Conservation (phyloP, 345 rosid species). For the Acer yangbiense region DNA sequence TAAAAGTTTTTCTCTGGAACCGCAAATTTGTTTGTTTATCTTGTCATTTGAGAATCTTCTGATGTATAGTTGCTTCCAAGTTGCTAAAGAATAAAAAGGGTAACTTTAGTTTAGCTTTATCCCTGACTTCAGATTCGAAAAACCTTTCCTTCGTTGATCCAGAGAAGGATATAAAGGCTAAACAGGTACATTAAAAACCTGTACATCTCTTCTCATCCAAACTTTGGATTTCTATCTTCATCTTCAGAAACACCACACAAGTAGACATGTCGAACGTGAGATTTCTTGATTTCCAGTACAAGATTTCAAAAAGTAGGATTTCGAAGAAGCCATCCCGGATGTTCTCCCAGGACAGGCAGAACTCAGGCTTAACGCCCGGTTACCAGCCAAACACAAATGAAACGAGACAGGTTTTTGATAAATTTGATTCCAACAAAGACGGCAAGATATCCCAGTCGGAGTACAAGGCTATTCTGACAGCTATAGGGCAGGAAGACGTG, state of each 20-base stretch:
- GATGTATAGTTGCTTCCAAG: background rate
- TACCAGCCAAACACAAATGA: conserved; percentile 60
- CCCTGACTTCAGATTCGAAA: background rate
- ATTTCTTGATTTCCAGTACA: conserved; percentile 76
- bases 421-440: conserved; percentile 73
- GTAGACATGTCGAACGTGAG: conserved; percentile 48
- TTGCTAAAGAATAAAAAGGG: conserved; percentile 25
- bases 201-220: too few relatives aligned
- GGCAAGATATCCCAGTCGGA: conserved; percentile 82
- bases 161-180: background rate
- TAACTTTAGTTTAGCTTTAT: background rate
- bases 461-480: conserved; percentile 70
- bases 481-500: conserved; percentile 51
- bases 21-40: conserved; percentile 1
- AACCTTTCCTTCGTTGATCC: background rate
- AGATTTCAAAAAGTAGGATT: conserved; percentile 60
- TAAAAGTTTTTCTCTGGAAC: background rate
- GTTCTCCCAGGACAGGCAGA: conserved; percentile 59
- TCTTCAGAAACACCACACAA: background rate
- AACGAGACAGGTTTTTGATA: conserved; percentile 71
- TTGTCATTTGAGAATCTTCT: conserved; percentile 26
- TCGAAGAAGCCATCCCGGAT: conserved; percentile 61
- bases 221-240: background rate
- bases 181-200: background rate
- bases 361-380: conserved; percentile 38